Evolutionary conservation across 192 early-diverging fungal species (phyloP).

Genomic region (Umbelopsis vinacea): DNA sequence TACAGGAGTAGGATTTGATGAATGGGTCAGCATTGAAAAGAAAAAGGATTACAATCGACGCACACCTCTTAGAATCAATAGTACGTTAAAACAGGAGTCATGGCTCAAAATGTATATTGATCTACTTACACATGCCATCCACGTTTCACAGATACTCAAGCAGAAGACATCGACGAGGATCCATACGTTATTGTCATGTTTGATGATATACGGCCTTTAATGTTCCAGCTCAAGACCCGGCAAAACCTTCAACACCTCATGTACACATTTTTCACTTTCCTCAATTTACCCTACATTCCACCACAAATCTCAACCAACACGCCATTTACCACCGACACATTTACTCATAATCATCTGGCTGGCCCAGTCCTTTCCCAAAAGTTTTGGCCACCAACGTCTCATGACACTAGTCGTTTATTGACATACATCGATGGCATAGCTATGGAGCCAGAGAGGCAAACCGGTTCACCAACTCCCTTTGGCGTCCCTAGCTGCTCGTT

Average conservation of each 20-base stretch:
- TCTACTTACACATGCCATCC: background rate
- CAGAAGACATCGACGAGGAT: conserved; percentile 50
- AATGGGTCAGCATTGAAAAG: conserved; percentile 42
- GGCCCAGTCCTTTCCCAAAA: conserved; percentile 28
- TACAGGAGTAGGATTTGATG: background rate
- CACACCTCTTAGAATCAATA: conserved; percentile 13
- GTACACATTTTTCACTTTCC: conserved; percentile 52
- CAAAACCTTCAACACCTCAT: conserved; percentile 46
- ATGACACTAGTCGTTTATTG: conserved; percentile 2
- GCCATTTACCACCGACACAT: conserved; percentile 45
- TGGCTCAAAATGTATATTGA: background rate
- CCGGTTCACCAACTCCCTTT: conserved; percentile 24
- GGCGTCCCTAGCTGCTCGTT: conserved; percentile 39
- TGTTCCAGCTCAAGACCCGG: conserved; percentile 48
- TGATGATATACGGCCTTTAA: conserved; percentile 52
- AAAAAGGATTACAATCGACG: conserved; percentile 29
- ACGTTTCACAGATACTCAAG: conserved; percentile 33
- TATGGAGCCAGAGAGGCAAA: conserved; percentile 39
- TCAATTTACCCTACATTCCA: conserved; percentile 53
- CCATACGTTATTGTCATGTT: conserved; percentile 57
- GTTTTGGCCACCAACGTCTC: background rate
- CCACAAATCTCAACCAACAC: conserved; percentile 40
- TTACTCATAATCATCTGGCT: conserved; percentile 42
- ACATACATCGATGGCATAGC: conserved; percentile 34
- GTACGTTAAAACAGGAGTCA: background rate